Evolutionary conservation across 2,329 filamentous ascomycete species (phyloP), one percentile per base, ranked within the genome.

Genomic region (Trichocomaceae sp.): DNA sequence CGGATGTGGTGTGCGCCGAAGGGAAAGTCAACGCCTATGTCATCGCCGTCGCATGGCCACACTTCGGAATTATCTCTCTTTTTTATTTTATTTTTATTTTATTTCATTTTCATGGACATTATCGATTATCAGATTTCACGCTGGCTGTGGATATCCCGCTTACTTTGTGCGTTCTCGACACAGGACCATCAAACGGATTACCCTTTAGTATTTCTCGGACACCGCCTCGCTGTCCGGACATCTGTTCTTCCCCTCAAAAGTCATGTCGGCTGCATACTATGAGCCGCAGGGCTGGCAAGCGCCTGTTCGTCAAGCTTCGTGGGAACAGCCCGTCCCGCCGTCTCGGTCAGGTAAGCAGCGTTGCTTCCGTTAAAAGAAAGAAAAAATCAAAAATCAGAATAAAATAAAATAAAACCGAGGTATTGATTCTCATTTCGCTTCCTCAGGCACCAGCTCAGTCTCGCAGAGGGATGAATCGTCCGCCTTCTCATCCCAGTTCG

Each of bases 401-500:
- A n/a, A n/a, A 15, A 9, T 5, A 9, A 6, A 22, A 3, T 4
- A 46, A 45, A 35, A 33, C 6, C 29, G 17, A 35, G 35, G 48
- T 41, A 57, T 31, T 54, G 17, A 52, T 35, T 15, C 9, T 46
- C 19, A 9, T 45, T 22, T 5, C 15, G 37, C 46, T 31, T 64
- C 60, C 59, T 26, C 71, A 89, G 87, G 87, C 73, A 83, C 87
- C 59, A 90, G 81, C 72, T 90, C 87, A 56, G 85, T 86, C 50
- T 83, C 83, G 61, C 82, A 84, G 64, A 20, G 56, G 47, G 88
- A 92, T 62, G 89, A 95, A 58, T 80, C 82, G 56, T 77, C 79
- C 66, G 90, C 90, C 57, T 96, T 95, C 71, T 84, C 83, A 62
- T 86, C 87, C 69, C 90, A 96, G 75, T 86, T 95, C 72, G 90